Evolutionary conservation across 164 flowering plant genomes (phyloP).

Genomic region (Macadamia tetraphylla): DNA sequence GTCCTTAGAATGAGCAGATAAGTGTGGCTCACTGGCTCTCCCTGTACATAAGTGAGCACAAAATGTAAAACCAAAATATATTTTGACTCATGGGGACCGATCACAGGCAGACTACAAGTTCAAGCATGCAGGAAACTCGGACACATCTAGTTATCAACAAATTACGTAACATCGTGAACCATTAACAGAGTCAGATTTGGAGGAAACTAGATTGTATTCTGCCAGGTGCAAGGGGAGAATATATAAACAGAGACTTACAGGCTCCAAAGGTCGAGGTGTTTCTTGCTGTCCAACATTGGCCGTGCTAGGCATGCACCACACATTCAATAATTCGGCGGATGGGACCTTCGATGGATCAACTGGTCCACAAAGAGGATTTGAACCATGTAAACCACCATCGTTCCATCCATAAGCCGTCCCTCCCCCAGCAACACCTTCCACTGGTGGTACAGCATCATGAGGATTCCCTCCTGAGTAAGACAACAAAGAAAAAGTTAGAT

Average conservation of each 20-base stretch:
- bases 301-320: constrained; percentile 94
- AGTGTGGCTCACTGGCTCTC: no score
- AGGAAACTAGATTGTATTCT: not conserved
- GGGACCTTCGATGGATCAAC: constrained; percentile 71
- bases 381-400: constrained; percentile 46
- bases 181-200: not conserved
- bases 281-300: constrained; percentile 86
- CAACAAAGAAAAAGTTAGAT: constrained; percentile 1
- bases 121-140: not conserved
- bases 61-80: not conserved
- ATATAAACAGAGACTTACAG: constrained; percentile 36
- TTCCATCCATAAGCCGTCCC: constrained; percentile 97
- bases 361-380: constrained; percentile 32
- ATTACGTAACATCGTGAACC: not conserved
- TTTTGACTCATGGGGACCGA: not conserved
- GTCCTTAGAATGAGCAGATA: no score
- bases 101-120: not conserved
- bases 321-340: constrained; percentile 76
- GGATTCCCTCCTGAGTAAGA: constrained; percentile 15
- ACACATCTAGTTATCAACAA: not conserved
- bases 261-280: constrained; percentile 69
- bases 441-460: constrained; percentile 52
- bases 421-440: constrained; percentile 97
- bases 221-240: not conserved
- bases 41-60: no score